Base-by-base conservation (phyloP, 441 rosid species). In the Pelargonium citronellum region DNA sequence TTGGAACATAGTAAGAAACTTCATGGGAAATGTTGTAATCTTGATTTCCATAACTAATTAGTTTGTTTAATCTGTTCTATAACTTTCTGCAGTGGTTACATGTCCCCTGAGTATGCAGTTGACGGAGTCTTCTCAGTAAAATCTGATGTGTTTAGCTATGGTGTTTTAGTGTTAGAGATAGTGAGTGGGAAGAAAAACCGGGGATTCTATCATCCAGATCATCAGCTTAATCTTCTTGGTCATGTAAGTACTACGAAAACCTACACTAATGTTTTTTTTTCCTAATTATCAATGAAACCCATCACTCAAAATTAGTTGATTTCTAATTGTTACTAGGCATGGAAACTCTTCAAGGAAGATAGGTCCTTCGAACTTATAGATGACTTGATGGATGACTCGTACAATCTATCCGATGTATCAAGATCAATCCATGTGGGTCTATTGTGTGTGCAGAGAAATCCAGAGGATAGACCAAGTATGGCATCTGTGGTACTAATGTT, bases 271-370 rank as follows among this genome's bases (percentile, higher is more conserved):
- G 39, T 34, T 22, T 22, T 22, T 22, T 22, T 34, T 7, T 34
- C 5, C 39, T 34, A 34, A 34, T 34, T 34, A 34, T 4, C 39
- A 34, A 3, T 27, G 7, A 5, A 34, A 34, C 7, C 39, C 39
- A 34, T 34, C 5, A 34, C 39, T 34, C 39, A 34, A 34, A 34
- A 4, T n/a, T n/a, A n/a, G 39, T 34, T 34, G 7, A 34, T 34
- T 34, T 34, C 39, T 34, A 34, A 34, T 34, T 34, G 6, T 34
- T 34, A 34, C 41, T 24, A 53, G 58, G 58, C 58, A 3, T 53
- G 78, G 78, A 71, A 17, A 9, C 15, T 76, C 2, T 76, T 75
- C 72, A 49, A 34, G 11, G 77, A 73, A 70, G 74, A 67, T 12
- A 69, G 34, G 41, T 53, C 75, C 6, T 16, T 24, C n/a, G 51